Evolutionary conservation across 345 rosid genomes (phyloP).

Genomic region (Physaria fendleri): DNA sequence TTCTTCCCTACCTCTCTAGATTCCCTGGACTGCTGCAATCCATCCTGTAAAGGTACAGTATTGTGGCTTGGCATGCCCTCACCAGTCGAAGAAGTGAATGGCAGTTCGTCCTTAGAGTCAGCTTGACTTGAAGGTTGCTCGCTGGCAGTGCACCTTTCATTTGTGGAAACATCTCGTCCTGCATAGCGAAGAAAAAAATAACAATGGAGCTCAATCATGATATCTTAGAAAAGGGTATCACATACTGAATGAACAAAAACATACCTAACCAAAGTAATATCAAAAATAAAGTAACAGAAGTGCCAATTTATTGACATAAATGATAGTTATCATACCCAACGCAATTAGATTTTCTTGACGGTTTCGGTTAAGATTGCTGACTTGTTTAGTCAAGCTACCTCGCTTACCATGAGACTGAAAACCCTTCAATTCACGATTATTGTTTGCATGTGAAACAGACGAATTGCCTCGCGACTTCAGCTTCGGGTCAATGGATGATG

Average conservation of each 20-base stretch:
- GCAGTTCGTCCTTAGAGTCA: conserved; percentile 53
- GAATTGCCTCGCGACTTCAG: conserved; percentile 44
- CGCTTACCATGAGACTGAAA: conserved; percentile 54
- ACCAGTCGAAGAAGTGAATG: conserved; percentile 38
- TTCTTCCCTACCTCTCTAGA: conserved; percentile 55
- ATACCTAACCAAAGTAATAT: not conserved
- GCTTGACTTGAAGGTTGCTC: conserved; percentile 46
- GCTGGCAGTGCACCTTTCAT: conserved; percentile 37
- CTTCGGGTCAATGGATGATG: conserved; percentile 52
- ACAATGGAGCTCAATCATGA: conserved; percentile 1
- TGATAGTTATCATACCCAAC: conserved; percentile 46
- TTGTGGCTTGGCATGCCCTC: conserved; percentile 39
- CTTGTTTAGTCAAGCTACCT: conserved; percentile 47
- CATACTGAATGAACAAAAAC: not conserved
- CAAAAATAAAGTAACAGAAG: not conserved
- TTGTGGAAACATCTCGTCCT: conserved; percentile 40
- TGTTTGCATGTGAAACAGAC: conserved; percentile 36
- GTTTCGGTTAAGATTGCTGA: conserved; percentile 42
- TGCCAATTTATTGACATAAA: conserved; percentile 4
- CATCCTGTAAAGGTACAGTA: conserved; percentile 49
- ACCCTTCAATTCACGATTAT: conserved; percentile 46
- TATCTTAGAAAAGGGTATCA: not conserved
- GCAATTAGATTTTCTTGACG: conserved; percentile 38
- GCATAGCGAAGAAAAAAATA: conserved; percentile 7
- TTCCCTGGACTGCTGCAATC: conserved; percentile 42